Evolutionary conservation across 768 basidiomycete genomes (phyloP), one percentile per base, ranked within the genome.

Genomic region (Tulasnella sp.): DNA sequence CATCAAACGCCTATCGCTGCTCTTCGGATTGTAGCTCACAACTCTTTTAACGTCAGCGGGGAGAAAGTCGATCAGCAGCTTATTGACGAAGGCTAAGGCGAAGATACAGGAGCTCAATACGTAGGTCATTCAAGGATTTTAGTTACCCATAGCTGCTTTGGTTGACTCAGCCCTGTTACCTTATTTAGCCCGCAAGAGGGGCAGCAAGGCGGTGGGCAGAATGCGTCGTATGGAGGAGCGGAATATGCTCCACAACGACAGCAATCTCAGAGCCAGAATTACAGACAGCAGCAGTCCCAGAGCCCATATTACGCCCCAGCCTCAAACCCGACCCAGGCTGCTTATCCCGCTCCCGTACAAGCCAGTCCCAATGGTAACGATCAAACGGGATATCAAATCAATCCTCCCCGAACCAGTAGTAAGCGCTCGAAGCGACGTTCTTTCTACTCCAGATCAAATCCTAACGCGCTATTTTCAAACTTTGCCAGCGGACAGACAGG

Each of bases 51-150:
- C 15, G 7, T 9, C 60, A 86, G 84, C 77, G 54, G 87, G 88
- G 2, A 89, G 86, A 73, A 85, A 82, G 71, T 90, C 87, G 0
- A 79, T 91, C 69, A 81, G 77, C 49, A 77, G 73, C 8, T 68
- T 91, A 25, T 75, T 90, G 42, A 80, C 80, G 31, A 90, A 85
- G 68, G 85, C 89, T 49, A 89, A 81, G 67, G 81, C 86, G 4
- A 91, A 90, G 77, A 81, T 90, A 60, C 83, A 85, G 65, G 89
- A 90, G 65, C 81, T 81, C 62, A 38, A 38, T 38, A 15, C 34
- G 34, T 38, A 15, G 34, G 34, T 38, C 7, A 15, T 38, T 38
- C 34, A 38, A 5, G 34, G 15, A 38, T 38, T 38, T 38, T 38
- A 15, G 5, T 38, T 38, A 38, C 34, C 15, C 34, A 38, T n/a